phyloP scores from a whole-genome alignment of 371 early-diverging fungal genomes.

The Mucor piriformis region DNA sequence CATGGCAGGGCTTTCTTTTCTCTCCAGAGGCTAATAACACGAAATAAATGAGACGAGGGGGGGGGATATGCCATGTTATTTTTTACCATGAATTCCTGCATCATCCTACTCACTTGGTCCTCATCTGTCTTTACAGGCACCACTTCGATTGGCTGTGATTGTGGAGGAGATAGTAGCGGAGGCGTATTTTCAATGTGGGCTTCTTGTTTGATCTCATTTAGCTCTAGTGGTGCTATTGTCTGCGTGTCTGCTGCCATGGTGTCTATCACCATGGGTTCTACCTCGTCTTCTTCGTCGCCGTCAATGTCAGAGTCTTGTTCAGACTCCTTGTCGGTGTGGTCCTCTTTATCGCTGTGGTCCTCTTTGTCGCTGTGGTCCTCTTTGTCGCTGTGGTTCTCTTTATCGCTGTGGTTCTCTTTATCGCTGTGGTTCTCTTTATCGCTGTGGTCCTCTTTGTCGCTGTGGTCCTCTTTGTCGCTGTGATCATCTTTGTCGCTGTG shows the following conservation, averaged over 20 bases:
- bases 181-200: not conserved
- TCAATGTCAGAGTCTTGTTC: slow-evolving; percentile 5
- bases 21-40: slow-evolving; percentile 11
- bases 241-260: slow-evolving; percentile 2
- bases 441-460: not conserved
- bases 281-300: slow-evolving; percentile 2
- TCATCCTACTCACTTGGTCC: slow-evolving; percentile 6
- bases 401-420: slow-evolving; percentile 4
- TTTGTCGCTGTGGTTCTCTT: no score
- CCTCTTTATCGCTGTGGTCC: slow-evolving; percentile 9
- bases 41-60: not conserved
- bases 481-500: no score
- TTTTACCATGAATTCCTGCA: slow-evolving; percentile 9
- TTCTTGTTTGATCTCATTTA: not conserved
- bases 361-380: slow-evolving; percentile 6
- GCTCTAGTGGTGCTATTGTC: not conserved
- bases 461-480: slow-evolving; percentile 14
- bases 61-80: no score
- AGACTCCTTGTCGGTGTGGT: slow-evolving; percentile 3
- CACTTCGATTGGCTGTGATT: not conserved
- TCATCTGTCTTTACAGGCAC: slow-evolving; percentile 3
- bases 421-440: slow-evolving; percentile 15
- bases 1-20: slow-evolving; percentile 33
- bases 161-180: not conserved
- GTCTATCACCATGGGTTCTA: slow-evolving; percentile 2